These are phyloP conservation scores for Aspergillus carbonarius DNA, from an alignment of 2,329 filamentous ascomycete species.

Conservation along the genomic window DNA sequence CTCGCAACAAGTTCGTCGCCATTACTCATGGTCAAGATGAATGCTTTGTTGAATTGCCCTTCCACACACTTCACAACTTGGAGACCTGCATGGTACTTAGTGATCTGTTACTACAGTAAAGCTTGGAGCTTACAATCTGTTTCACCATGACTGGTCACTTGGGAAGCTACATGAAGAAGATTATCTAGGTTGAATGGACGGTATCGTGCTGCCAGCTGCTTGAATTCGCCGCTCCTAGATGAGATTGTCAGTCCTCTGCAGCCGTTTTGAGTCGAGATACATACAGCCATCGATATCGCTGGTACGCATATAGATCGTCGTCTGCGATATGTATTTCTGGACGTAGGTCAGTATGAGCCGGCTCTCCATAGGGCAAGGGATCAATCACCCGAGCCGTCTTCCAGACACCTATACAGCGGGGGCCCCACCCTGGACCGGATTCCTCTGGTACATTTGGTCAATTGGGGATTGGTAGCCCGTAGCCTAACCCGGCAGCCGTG, in stretches of 20 bases:
- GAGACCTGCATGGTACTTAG: too few relatives aligned
- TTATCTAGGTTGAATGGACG: conserved; percentile 26
- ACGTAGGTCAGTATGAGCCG: background rate
- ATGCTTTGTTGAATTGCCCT: conserved; percentile 28
- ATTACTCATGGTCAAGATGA: conserved; percentile 22
- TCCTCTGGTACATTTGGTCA: background rate
- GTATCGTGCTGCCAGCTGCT: conserved; percentile 28
- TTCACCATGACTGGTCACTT: background rate
- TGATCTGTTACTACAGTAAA: too few relatives aligned
- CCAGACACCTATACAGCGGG: background rate
- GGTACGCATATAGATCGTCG: conserved; percentile 27
- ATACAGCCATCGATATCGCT: conserved; percentile 29
- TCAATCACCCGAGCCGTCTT: background rate
- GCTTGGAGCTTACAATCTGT: too few relatives aligned
- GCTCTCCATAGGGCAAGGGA: background rate
- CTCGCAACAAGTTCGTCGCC: conserved; percentile 5
- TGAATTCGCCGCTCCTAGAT: conserved; percentile 23
- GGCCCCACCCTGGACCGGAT: background rate
- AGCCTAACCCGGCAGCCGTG: too few relatives aligned
- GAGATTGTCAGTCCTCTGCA: conserved; percentile 5
- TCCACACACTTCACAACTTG: conserved; percentile 25
- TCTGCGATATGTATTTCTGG: conserved; percentile 18
- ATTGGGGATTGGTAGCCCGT: background rate
- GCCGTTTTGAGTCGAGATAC: conserved; percentile 3
- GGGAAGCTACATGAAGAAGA: conserved; percentile 21